Evolutionary conservation across 2,329 filamentous ascomycete genomes (phyloP).

Genomic region (Amylocarpus encephaloides): DNA sequence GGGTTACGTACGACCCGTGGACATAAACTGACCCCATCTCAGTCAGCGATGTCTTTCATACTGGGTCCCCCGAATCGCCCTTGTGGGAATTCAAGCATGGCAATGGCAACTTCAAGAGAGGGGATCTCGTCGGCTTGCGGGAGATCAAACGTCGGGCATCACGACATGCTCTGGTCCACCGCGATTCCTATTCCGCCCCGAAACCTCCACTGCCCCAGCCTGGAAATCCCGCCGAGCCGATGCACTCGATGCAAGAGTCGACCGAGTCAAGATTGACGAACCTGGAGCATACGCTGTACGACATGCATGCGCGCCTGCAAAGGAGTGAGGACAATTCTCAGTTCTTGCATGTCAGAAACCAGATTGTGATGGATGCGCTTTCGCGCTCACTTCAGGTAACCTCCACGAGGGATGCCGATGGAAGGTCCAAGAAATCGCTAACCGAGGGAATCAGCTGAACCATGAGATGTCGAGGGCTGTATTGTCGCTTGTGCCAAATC

Average conservation of each 20-base stretch:
- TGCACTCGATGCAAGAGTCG: conserved; percentile 64
- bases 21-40: conserved; percentile 11
- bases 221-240: conserved; percentile 76
- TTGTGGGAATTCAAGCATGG: conserved; percentile 99
- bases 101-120: conserved; percentile 92
- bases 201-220: conserved; percentile 72
- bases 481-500: conserved; percentile 64
- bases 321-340: conserved; percentile 79
- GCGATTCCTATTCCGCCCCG: conserved; percentile 76
- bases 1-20: conserved; percentile 17
- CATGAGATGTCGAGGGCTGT: conserved; percentile 76
- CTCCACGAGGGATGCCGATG: conserved; percentile 41
- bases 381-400: conserved; percentile 62
- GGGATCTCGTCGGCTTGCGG: conserved; percentile 80
- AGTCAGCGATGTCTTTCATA: conserved; percentile 99
- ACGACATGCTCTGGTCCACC: conserved; percentile 84
- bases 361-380: conserved; percentile 75
- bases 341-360: conserved; percentile 73
- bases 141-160: conserved; percentile 96
- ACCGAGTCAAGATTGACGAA: conserved; percentile 67
- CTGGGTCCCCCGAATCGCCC: conserved; percentile 84
- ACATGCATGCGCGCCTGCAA: conserved; percentile 67
- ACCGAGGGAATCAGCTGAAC: conserved; percentile 57
- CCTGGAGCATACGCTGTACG: conserved; percentile 78
- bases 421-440: conserved; percentile 50